These are phyloP conservation scores for Chrysoporthe austroafricana DNA, from an alignment of 2,329 filamentous ascomycete species.

Conservation along the genomic window DNA sequence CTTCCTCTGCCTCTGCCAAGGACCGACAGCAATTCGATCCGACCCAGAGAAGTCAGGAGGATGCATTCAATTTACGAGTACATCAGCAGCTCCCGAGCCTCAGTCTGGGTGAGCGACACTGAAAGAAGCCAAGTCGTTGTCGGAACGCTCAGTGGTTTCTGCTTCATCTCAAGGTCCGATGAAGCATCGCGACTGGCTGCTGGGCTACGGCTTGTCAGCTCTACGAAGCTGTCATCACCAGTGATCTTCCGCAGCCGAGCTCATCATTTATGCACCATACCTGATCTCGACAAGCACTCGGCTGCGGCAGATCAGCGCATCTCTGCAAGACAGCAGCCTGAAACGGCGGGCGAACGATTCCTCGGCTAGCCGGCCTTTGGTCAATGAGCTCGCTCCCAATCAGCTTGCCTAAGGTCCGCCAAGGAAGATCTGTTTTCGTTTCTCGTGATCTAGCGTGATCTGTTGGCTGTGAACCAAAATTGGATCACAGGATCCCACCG, in stretches of 20 bases:
- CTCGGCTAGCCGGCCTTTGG: neutral
- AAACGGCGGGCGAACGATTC: constrained; percentile 21
- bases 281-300: constrained; percentile 5
- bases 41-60: neutral
- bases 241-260: neutral
- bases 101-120: neutral
- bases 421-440: constrained; percentile 16
- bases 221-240: neutral
- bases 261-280: neutral
- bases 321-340: constrained; percentile 8
- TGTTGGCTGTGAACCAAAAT: constrained; percentile 10
- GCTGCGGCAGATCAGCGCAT: constrained; percentile 22
- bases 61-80: neutral
- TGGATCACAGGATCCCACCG: neutral
- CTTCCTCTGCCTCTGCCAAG: neutral
- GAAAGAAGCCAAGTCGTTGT: constrained; percentile 9
- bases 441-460: constrained; percentile 4
- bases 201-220: neutral
- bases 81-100: neutral
- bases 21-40: no score
- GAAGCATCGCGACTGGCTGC: constrained; percentile 18
- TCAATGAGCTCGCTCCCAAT: constrained; percentile 2
- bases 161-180: constrained; percentile 19
- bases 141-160: constrained; percentile 18
- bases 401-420: neutral